Base-by-base conservation (phyloP, 2,329 filamentous ascomycete species). In the Monilinia fructicola region DNA sequence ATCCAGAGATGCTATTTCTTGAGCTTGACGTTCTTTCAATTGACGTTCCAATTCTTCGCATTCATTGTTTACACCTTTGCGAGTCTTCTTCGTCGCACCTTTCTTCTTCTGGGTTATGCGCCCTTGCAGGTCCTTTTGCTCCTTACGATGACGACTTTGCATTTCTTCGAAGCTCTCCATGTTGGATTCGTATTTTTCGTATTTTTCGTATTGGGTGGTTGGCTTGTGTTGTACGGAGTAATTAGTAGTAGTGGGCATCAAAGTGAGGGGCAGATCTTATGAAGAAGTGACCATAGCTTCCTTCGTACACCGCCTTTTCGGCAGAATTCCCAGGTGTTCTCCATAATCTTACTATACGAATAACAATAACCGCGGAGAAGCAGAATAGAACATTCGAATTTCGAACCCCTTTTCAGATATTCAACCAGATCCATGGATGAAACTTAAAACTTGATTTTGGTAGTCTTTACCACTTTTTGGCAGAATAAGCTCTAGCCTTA, bases 61-160 rank as follows among this genome's bases (percentile, higher is more conserved):
- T 76, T 94, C 91, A 63, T 90, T 83, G 52, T 90, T 92, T 74
- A 94, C 82, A 38, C 89, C 88, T 77, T 90, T 92, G 74, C 81
- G 86, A 72, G 84, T 93, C 86, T 87, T 92, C 80, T 98, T 99
- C 56, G 90, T 96, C 21, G 95, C 93, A 72, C 91, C 90, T 82
- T 97, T 98, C 83, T 97, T 99, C 84, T 97, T 98, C 79, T 90
- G 93, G 6, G 92, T 97, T 75, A 96, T 88, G 68, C 90, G 88
- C 61, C 87, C 85, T 77, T 96, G 91, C 35, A 99, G 84, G 69
- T 98, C 94, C 73, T 88, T 89, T 77, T 90, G 88, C 79, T 99
- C 94, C 78, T 92, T 95, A 74, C 92, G 88, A 77, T 99, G 95
- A 56, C 89, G 90, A 48, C 87, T 81, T 73, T 92, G 88, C 66